phyloP scores from a whole-genome alignment of 352 stramenopile species.

The Phytophthora syringae region DNA sequence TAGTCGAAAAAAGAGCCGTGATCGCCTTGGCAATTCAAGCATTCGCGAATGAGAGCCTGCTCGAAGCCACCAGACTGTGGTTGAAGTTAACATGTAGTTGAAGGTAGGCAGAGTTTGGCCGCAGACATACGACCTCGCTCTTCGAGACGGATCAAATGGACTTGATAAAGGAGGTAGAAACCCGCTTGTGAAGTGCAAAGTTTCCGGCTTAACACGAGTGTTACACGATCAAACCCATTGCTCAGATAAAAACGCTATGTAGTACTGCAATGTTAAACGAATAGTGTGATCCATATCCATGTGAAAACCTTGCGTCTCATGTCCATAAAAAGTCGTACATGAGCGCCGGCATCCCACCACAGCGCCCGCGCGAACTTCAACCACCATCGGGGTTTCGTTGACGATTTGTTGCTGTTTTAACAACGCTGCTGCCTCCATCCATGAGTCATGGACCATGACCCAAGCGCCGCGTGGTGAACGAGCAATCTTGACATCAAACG shows the following conservation, averaged over 20 bases:
- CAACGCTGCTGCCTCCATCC: slow-evolving; percentile 5
- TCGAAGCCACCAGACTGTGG: slow-evolving; percentile 16
- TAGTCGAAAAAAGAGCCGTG: slow-evolving; percentile 11
- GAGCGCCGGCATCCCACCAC: slow-evolving; percentile 17
- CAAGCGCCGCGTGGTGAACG: neutral
- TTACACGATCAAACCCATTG: no score
- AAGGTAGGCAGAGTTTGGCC: neutral
- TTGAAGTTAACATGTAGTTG: slow-evolving; percentile 33
- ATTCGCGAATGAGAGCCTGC: slow-evolving; percentile 1
- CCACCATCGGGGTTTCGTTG: slow-evolving; percentile 21
- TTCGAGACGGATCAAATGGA: slow-evolving; percentile 9
- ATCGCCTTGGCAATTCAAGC: neutral
- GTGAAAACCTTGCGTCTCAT: slow-evolving; percentile 16
- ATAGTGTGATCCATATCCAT: neutral
- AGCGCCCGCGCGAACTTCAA: slow-evolving; percentile 28
- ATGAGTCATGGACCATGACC: neutral
- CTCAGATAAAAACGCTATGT: no score
- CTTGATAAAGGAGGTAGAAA: neutral
- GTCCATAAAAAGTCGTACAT: neutral
- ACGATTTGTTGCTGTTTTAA: slow-evolving; percentile 35
- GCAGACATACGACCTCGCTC: neutral
- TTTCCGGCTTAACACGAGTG: no score
- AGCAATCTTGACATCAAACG: neutral
- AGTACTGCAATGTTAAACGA: neutral
- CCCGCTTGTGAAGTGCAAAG: neutral